These are phyloP conservation scores for Parietaria judaica DNA, from an alignment of 306 rosid genomes.

Conservation along the genomic window DNA sequence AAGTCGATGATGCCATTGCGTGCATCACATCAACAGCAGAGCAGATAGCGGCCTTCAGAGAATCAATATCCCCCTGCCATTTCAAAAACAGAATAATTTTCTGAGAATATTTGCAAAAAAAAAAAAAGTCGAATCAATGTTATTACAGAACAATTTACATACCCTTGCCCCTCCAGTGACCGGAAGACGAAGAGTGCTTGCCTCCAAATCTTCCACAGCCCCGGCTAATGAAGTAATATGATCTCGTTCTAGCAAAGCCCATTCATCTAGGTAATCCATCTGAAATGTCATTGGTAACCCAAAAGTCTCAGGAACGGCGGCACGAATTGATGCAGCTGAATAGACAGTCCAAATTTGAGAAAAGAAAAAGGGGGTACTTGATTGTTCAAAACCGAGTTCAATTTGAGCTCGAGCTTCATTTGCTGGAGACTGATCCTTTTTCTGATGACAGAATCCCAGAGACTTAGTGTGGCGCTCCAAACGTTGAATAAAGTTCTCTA, in stretches of 20 bases:
- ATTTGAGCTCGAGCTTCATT: conserved; percentile 81
- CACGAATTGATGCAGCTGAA: conserved; percentile 1
- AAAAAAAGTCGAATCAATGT: conserved; percentile 13
- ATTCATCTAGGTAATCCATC: conserved; percentile 73
- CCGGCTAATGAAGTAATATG: conserved; percentile 73
- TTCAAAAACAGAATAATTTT: conserved; percentile 12
- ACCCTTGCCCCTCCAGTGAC: conserved; percentile 84
- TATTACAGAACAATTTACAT: conserved; percentile 12
- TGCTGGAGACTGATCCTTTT: conserved; percentile 72
- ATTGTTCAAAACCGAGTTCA: conserved; percentile 62
- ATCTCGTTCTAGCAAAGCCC: conserved; percentile 74
- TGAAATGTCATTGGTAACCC: conserved; percentile 34
- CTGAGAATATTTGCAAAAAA: conserved; percentile 14
- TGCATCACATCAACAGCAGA: conserved; percentile 87
- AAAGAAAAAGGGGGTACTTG: conserved; percentile 57
- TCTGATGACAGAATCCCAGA: conserved; percentile 74
- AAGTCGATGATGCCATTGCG: conserved; percentile 77
- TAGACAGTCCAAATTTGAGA: not conserved
- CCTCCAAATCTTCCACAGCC: conserved; percentile 83
- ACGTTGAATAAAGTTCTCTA: conserved; percentile 72
- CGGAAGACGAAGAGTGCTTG: conserved; percentile 91
- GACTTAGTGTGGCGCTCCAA: conserved; percentile 49
- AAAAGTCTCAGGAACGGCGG: conserved; percentile 22
- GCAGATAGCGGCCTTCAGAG: conserved; percentile 74
- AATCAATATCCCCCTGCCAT: conserved; percentile 74